A percentile compares a stretch with the other conserved stretches of the same genome.
Evolutionary conservation across 176 grass and related monocot genomes (phyloP).

Genomic region (Zea mays): DNA sequence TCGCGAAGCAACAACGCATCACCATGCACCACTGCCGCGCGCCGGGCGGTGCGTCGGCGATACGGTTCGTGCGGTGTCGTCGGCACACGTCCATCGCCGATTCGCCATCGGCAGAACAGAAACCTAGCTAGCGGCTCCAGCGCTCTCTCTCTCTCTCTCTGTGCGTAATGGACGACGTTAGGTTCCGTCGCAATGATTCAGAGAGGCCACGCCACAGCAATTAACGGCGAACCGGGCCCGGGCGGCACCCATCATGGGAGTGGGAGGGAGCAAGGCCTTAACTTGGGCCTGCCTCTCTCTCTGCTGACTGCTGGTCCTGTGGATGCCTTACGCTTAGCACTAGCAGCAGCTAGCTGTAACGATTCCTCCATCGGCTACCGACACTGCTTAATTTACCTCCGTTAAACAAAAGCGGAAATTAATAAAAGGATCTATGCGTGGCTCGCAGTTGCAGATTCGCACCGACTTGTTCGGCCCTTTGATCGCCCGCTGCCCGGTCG

Average conservation of each 20-base stretch:
- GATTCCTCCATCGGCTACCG: background rate
- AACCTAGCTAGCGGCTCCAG: background rate
- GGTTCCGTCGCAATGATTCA: no score
- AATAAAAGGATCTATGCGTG: background rate
- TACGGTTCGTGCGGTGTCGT: background rate
- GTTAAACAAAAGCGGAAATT: background rate
- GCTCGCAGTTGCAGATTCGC: background rate
- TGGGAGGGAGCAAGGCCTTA: no score
- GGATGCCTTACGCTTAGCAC: background rate
- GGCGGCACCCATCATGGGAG: no score
- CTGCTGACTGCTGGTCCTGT: background rate
- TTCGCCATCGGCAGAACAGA: background rate
- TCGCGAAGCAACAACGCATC: background rate
- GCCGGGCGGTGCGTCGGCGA: background rate
- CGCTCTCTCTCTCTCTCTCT: background rate
- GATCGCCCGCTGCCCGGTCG: background rate
- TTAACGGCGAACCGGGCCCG: no score
- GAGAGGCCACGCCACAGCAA: no score
- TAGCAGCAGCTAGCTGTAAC: background rate
- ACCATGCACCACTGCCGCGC: background rate
- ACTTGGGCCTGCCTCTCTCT: no score
- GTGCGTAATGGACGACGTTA: background rate
- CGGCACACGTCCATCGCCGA: background rate
- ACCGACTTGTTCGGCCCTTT: background rate
- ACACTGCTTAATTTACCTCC: background rate